Conservation (phyloP, 140 eudicot genomes). For the Oenanthe javanica region DNA sequence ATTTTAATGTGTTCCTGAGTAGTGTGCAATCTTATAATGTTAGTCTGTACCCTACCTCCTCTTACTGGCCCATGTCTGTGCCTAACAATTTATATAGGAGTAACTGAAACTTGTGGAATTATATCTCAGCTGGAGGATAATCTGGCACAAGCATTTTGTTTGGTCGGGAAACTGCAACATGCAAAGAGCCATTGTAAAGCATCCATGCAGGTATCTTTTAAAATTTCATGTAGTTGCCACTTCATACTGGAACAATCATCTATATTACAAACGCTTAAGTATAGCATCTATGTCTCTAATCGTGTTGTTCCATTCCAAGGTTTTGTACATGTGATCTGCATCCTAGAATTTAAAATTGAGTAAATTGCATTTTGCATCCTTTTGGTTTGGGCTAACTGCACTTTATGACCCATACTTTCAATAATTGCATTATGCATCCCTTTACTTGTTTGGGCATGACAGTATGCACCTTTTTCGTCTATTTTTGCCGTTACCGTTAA, state of each 20-base stretch:
- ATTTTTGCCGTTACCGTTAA: too few species aligned
- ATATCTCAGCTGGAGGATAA: slow-evolving; percentile 61
- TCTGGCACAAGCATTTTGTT: slow-evolving; percentile 64
- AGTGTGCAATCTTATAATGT: not conserved
- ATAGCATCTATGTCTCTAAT: not conserved
- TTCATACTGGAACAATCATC: not conserved
- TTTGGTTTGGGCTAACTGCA: too few species aligned
- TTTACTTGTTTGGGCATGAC: too few species aligned
- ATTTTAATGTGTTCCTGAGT: not conserved
- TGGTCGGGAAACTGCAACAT: slow-evolving; percentile 38
- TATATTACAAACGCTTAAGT: not conserved
- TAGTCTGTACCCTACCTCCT: not conserved
- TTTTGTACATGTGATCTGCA: not conserved
- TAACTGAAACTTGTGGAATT: not conserved
- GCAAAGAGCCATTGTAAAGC: slow-evolving; percentile 60
- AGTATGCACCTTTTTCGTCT: too few species aligned
- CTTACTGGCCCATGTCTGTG: not conserved
- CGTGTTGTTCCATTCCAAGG: not conserved
- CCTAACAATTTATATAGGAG: not conserved
- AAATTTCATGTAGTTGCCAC: not conserved
- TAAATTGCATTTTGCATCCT: too few species aligned
- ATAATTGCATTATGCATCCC: too few species aligned
- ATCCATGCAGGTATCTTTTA: slow-evolving; percentile 54
- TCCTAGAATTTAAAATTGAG: not conserved
- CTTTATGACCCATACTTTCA: too few species aligned